Base-by-base conservation (phyloP, 805 yeast species). In the Metschnikowia sp. region DNA sequence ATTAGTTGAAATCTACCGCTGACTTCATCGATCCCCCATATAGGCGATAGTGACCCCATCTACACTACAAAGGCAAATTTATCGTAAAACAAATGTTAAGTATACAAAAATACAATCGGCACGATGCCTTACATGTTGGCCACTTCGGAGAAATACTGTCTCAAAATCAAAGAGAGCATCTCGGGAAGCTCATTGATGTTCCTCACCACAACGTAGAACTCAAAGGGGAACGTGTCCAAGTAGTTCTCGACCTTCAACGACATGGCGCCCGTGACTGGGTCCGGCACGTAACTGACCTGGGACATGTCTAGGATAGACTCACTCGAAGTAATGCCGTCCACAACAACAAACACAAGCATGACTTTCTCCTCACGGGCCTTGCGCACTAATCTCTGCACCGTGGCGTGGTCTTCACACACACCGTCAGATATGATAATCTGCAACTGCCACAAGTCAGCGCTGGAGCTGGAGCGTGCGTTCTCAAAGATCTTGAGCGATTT, bases 351-450 rank as follows among this genome's bases (percentile, higher is more conserved):
- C 35, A 94, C 98, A 50, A 94, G 74, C 97, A 95, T 90, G 51
- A 94, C 85, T 60, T 84, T 85, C 56, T 88, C 88, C 58, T 94
- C 98, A 57, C 96, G 78, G 1, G 98, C 98, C 54, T 81, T 81
- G 58, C 99, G 83, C 4, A 92, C 97, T 56, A 94, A 75, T 53
- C 92, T 76, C 54, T 86, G 83, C 42, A 94, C 74, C 0, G 86
- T 81, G 30, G 78, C 90, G 64, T 94, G 99, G 64, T 91, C 95
- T 66, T 94, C 99, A 63, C 97, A 90, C 40, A 94, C 88, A 68
- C 99, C 99, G 70, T 94, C 99, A 1, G 97, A 89, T 31, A 94
- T 77, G 50, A 94, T 86, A 47, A 94, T 89, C 64, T 95, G 89
- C 54, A 94, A 75, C 68, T 89, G 96, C 97, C 98, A 94, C 62